Conservation (phyloP, 1,284 basidiomycete species). For the Inonotus obliquus region DNA sequence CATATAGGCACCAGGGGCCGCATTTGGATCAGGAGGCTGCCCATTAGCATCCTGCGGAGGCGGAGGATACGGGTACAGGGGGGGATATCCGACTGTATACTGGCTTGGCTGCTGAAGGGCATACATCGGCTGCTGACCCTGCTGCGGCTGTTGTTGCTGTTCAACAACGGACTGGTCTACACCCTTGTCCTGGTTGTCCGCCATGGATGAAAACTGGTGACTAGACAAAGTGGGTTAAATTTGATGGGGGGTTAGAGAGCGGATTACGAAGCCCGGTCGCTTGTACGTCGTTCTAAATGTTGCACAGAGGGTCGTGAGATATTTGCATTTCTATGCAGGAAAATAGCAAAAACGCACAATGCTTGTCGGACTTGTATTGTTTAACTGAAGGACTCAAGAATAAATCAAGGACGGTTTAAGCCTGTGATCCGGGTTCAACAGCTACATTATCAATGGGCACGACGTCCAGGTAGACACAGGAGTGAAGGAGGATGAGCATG, state of each 20-base stretch:
- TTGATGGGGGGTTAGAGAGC: neutral
- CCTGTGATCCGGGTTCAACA: neutral
- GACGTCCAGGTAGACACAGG: conserved; percentile 13
- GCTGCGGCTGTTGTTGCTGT: conserved; percentile 25
- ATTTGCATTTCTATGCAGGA: neutral
- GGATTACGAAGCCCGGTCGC: neutral
- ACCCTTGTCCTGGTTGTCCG: conserved; percentile 9
- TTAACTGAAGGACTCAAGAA: neutral
- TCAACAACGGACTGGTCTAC: conserved; percentile 3
- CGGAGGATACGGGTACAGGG: conserved; percentile 42
- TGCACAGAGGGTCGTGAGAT: neutral
- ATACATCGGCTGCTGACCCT: conserved; percentile 31
- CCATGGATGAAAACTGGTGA: neutral
- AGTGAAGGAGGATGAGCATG: neutral
- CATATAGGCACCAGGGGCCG: conserved; percentile 42
- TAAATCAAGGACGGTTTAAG: neutral
- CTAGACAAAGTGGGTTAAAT: neutral
- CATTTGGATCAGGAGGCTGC: conserved; percentile 33
- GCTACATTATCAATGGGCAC: conserved; percentile 6
- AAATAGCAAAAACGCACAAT: conserved; percentile 1
- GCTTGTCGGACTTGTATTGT: neutral
- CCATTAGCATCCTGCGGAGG: conserved; percentile 38
- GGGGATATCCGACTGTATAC: conserved; percentile 45
- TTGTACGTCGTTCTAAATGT: neutral
- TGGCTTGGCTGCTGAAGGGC: conserved; percentile 40